Evolutionary conservation across 208 protist species (phyloP).

Genomic region (Trypanosomatidae sp.): DNA sequence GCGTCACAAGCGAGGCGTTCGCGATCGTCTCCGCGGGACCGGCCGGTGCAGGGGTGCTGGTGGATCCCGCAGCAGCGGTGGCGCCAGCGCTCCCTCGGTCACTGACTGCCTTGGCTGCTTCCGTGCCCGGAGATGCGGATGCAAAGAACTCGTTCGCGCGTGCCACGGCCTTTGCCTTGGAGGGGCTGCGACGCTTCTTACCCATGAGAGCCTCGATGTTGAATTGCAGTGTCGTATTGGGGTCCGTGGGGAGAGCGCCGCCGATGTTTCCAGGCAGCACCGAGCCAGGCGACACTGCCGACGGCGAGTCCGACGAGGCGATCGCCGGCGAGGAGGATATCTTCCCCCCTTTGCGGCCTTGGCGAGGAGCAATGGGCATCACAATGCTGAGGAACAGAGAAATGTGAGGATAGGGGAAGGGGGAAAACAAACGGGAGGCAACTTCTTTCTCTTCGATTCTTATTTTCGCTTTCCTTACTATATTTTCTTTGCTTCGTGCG

Average conservation of each 20-base stretch:
- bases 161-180: constrained; percentile 23
- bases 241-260: constrained; percentile 23
- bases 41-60: constrained; percentile 7
- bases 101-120: neutral
- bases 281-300: constrained; percentile 53
- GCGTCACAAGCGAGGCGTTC: constrained; percentile 31
- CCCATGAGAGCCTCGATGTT: constrained; percentile 48
- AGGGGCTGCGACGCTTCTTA: constrained; percentile 35
- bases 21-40: constrained; percentile 14
- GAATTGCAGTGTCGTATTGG: constrained; percentile 41
- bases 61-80: constrained; percentile 1
- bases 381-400: neutral
- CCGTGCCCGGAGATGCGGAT: constrained; percentile 5
- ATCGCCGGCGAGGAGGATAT: constrained; percentile 60
- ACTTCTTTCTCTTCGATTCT: constrained; percentile 1
- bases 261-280: constrained; percentile 26
- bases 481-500: constrained; percentile 13
- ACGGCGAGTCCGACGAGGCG: constrained; percentile 41
- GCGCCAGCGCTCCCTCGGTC: constrained; percentile 4
- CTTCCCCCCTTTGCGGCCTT: constrained; percentile 88
- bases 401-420: constrained; percentile 1
- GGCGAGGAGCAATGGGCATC: constrained; percentile 79
- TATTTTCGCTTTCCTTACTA: neutral
- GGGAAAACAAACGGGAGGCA: constrained; percentile 12
- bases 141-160: constrained; percentile 8